Conservation (phyloP, 148 eudicot genomes). For the Camellia granthamiana region DNA sequence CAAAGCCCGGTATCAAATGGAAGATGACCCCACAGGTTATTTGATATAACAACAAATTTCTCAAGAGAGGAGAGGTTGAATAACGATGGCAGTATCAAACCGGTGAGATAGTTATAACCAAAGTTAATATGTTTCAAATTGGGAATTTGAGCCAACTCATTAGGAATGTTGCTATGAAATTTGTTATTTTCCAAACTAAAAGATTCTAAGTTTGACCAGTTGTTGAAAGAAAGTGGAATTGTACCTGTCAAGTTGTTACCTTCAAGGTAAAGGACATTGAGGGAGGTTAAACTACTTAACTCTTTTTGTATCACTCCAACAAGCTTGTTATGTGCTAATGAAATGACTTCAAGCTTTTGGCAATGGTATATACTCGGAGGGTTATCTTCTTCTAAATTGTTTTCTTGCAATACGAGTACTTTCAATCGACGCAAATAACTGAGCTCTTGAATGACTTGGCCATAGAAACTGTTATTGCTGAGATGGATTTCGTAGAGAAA, state of each 20-base stretch:
- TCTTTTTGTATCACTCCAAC: background rate
- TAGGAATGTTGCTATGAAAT: constrained; percentile 14
- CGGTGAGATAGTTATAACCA: constrained; percentile 15
- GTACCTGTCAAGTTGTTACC: constrained; percentile 9
- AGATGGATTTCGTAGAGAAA: constrained; percentile 11
- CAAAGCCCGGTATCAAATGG: constrained; percentile 17
- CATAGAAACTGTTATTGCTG: constrained; percentile 15
- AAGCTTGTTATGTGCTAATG: background rate
- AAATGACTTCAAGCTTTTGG: background rate
- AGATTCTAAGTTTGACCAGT: constrained; percentile 1
- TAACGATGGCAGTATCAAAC: constrained; percentile 11
- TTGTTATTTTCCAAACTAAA: background rate
- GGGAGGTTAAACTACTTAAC: background rate
- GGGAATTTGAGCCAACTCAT: constrained; percentile 10
- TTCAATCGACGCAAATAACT: constrained; percentile 2
- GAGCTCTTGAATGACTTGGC: constrained; percentile 1
- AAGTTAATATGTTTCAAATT: constrained; percentile 12
- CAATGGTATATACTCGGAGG: background rate
- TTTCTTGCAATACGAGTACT: background rate
- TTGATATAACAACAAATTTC: background rate
- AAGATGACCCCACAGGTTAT: constrained; percentile 17
- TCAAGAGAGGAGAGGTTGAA: constrained; percentile 23
- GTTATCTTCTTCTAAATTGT: constrained; percentile 1
- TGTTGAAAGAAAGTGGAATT: constrained; percentile 10
- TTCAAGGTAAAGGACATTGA: background rate